Conservation (phyloP, 331 rosid species). For the Pyrus hybrid region DNA sequence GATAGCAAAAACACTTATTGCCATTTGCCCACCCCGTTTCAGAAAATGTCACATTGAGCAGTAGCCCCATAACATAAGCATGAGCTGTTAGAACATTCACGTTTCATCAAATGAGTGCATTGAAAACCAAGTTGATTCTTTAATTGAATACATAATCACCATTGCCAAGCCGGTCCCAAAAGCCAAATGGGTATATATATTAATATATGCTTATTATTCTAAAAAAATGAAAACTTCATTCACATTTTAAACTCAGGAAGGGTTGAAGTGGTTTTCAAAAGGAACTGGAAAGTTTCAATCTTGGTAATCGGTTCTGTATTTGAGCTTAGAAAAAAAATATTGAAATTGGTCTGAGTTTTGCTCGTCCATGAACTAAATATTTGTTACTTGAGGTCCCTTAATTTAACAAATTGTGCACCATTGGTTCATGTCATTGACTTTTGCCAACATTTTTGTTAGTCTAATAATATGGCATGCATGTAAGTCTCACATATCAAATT, state of each 20-base stretch:
- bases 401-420: no score
- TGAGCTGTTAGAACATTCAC: conserved; percentile 30
- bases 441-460: no score
- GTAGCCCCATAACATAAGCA: conserved; percentile 3
- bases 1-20: background rate
- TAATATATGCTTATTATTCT: background rate
- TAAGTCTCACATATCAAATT: no score
- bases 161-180: background rate
- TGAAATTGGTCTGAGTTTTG: no score
- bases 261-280: background rate
- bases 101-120: conserved; percentile 32
- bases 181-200: background rate
- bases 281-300: background rate
- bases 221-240: background rate
- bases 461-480: no score
- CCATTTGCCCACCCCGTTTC: conserved; percentile 20
- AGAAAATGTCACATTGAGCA: conserved; percentile 24
- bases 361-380: no score
- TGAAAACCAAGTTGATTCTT: conserved; percentile 18
- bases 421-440: no score
- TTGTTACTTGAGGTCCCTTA: no score
- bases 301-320: background rate
- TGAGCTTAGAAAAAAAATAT: no score
- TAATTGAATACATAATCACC: background rate
- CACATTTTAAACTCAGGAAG: background rate